Base-by-base conservation (phyloP, 805 yeast species). In the Wickerhamiella bombiphila region DNA sequence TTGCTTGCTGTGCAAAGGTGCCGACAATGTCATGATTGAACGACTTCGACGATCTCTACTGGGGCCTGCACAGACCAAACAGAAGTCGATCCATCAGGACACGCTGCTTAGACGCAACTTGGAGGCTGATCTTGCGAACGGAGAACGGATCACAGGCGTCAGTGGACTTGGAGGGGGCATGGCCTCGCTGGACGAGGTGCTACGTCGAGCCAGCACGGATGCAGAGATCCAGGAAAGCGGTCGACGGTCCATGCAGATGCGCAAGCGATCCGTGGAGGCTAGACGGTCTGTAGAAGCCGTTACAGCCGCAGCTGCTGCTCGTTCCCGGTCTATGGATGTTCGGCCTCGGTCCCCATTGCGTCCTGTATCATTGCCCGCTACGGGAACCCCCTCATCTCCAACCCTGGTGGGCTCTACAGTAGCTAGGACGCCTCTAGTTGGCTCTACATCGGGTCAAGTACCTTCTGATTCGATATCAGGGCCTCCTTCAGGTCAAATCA, bases 1-100 rank as follows among this genome's bases (percentile, higher is more conserved):
- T 17, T 72, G 88, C 33, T 52, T 91, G 45, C 62, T 91, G 31
- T 83, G 94, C 59, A 91, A 91, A 59, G 99, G 98, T 38, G 98
- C 99, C 2, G 98, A 91, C 56, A 82, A 82, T 50, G 69, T 88
- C 8, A 81, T 91, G 35, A 55, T 86, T 37, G 94, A 86, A 36
- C 68, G 80, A 41, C 63, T 91, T 41, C 35, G 32, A 22, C 66
- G 64, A 40, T 34, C 47, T 4, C 64, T 76, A 44, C 47, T 69
- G 0, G 70, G 68, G 1, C 36, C 78, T 35, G 94, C 93, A 0
- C 57, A 60, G 16, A 52, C 56, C n/a, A 82, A 79, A 52, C 69
- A 76, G 32, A 61, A 58, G n/a, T 83, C 82, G 39, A 68, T 83
- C 5, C 57, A 74, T 20, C 57, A 64, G 20, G 67, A 66, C 29